These are phyloP conservation scores for Hemileccinum rubropunctum DNA, from an alignment of 768 basidiomycete genomes.

Conservation along the genomic window DNA sequence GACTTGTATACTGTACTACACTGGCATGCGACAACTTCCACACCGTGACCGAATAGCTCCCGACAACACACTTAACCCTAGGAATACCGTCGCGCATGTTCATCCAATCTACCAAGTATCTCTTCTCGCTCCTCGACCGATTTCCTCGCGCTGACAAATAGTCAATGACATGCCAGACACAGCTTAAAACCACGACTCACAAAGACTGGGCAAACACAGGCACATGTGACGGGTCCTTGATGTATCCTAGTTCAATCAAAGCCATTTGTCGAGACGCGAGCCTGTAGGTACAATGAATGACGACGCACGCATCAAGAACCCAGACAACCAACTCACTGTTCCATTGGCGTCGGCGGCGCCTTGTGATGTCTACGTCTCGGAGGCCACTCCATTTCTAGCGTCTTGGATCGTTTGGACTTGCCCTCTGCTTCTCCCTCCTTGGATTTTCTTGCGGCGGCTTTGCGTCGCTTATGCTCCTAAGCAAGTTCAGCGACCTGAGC, in stretches of 20 bases:
- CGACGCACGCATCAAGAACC: background rate
- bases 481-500: slow-evolving; percentile 3
- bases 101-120: slow-evolving; percentile 43
- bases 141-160: slow-evolving; percentile 36
- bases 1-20: too few species aligned
- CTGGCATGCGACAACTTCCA: too few species aligned
- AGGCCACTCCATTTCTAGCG: slow-evolving; percentile 56
- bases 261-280: slow-evolving; percentile 55
- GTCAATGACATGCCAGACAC: slow-evolving; percentile 3
- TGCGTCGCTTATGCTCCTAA: slow-evolving; percentile 28
- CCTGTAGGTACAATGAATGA: slow-evolving; percentile 32
- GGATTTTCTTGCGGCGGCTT: slow-evolving; percentile 22
- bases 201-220: slow-evolving; percentile 61
- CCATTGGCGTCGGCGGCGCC: slow-evolving; percentile 41
- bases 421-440: slow-evolving; percentile 8
- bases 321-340: slow-evolving; percentile 42
- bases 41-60: too few species aligned
- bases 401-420: slow-evolving; percentile 17
- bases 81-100: slow-evolving; percentile 19
- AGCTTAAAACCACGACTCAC: slow-evolving; percentile 39
- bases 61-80: background rate
- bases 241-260: slow-evolving; percentile 59
- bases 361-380: slow-evolving; percentile 60
- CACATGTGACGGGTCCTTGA: slow-evolving; percentile 50
- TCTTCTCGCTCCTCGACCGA: slow-evolving; percentile 40